These are phyloP conservation scores for Macrophomina phaseolina DNA, from an alignment of 2,329 filamentous ascomycete genomes.

Conservation along the genomic window DNA sequence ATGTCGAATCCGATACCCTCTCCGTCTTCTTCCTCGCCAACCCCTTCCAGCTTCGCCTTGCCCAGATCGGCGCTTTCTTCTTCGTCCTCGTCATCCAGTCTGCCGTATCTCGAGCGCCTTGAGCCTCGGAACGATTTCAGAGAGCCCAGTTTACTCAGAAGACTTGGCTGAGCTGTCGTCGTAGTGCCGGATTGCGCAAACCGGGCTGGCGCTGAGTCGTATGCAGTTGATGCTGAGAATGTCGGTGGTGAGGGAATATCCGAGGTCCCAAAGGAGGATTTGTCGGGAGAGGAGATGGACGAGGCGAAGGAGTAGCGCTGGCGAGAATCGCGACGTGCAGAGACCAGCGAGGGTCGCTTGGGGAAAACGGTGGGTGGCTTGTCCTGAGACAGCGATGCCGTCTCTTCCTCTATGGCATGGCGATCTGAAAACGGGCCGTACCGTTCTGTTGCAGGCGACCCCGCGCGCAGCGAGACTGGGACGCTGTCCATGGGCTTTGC, in stretches of 20 bases:
- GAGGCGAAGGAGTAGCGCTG: slow-evolving; percentile 27
- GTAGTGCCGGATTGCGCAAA: slow-evolving; percentile 34
- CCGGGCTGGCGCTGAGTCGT: slow-evolving; percentile 34
- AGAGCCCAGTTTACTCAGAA: slow-evolving; percentile 41
- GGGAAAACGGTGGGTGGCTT: slow-evolving; percentile 46
- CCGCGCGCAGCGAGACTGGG: slow-evolving; percentile 40
- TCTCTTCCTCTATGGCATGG: slow-evolving; percentile 36
- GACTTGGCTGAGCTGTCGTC: slow-evolving; percentile 36
- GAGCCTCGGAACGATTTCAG: slow-evolving; percentile 32
- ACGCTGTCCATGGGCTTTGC: slow-evolving; percentile 36
- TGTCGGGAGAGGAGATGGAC: slow-evolving; percentile 9
- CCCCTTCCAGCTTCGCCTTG: slow-evolving; percentile 31
- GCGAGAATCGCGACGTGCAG: slow-evolving; percentile 39
- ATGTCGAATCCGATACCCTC: slow-evolving; percentile 39
- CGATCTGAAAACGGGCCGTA: slow-evolving; percentile 29
- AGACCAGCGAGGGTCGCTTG: slow-evolving; percentile 38
- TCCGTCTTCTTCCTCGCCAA: slow-evolving; percentile 38
- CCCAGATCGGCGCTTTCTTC: slow-evolving; percentile 6
- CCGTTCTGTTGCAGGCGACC: slow-evolving; percentile 35
- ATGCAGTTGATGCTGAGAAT: slow-evolving; percentile 40
- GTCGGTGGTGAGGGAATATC: slow-evolving; percentile 33
- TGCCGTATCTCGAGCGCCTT: slow-evolving; percentile 36
- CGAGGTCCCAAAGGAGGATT: not conserved
- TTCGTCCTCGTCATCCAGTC: slow-evolving; percentile 41
- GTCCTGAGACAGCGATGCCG: slow-evolving; percentile 39